Conservation (phyloP, 106 monocot genomes). For the Acanthochlamys bracteata region DNA sequence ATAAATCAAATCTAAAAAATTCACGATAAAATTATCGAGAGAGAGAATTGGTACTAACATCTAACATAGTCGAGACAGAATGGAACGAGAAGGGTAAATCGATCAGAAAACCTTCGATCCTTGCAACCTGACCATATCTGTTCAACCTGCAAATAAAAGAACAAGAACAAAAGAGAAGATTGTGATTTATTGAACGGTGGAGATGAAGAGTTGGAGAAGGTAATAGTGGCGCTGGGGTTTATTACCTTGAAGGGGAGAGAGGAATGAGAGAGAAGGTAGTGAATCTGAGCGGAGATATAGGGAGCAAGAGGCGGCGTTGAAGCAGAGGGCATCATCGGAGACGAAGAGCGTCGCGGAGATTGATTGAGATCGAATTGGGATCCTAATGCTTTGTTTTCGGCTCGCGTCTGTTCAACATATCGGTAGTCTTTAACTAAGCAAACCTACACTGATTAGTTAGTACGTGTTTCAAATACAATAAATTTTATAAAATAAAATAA, state of each 20-base stretch:
- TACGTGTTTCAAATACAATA: no score
- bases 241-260: conserved; percentile 56
- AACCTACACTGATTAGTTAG: no score
- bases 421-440: no score
- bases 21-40: background rate
- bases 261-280: conserved; percentile 49
- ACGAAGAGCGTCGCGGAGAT: background rate
- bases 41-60: conserved; percentile 29
- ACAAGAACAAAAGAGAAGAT: background rate
- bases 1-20: background rate
- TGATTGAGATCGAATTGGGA: no score
- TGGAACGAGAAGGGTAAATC: conserved; percentile 73
- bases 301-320: conserved; percentile 31
- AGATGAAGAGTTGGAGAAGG: background rate
- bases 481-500: no score
- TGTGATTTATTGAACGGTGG: background rate
- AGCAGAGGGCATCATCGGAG: conserved; percentile 8
- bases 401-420: no score
- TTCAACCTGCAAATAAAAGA: conserved; percentile 35
- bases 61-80: conserved; percentile 86
- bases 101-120: conserved; percentile 37
- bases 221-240: background rate
- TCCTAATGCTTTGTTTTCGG: no score
- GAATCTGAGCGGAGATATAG: conserved; percentile 66
- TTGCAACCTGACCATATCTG: conserved; percentile 64